A percentile compares a stretch with the other conserved stretches of the same genome.
phyloP scores from a whole-genome alignment of 2,329 filamentous ascomycete genomes.

The Neurospora crassa region DNA sequence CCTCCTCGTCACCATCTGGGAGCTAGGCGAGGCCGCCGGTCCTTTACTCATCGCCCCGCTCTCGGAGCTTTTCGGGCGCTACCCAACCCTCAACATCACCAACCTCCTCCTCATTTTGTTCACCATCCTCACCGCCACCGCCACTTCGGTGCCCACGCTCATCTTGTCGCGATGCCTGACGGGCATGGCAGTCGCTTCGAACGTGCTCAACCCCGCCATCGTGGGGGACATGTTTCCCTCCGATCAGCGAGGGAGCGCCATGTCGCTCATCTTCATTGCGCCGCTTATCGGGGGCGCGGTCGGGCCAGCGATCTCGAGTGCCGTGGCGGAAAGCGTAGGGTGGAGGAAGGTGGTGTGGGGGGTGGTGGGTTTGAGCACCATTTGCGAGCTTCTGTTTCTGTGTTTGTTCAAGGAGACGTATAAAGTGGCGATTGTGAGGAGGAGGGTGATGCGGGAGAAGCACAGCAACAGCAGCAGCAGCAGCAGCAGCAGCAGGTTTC shows the following conservation, averaged over 20 bases:
- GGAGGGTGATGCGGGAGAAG: constrained; percentile 26
- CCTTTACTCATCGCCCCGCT: constrained; percentile 52
- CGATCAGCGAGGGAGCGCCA: constrained; percentile 47
- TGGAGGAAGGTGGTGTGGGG: constrained; percentile 47
- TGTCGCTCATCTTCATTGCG: constrained; percentile 47
- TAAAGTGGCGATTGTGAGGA: constrained; percentile 42
- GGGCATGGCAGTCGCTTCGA: constrained; percentile 53
- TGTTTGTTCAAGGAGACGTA: constrained; percentile 51
- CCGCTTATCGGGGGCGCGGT: constrained; percentile 48
- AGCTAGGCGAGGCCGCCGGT: constrained; percentile 55
- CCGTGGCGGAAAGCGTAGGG: constrained; percentile 42
- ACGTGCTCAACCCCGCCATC: constrained; percentile 53
- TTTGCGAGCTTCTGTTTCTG: constrained; percentile 42
- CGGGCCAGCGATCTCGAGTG: constrained; percentile 45
- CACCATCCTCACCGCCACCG: constrained; percentile 37
- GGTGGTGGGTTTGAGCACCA: constrained; percentile 33
- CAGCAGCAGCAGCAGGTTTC: too few relatives aligned
- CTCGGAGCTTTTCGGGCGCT: constrained; percentile 50
- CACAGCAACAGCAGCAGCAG: too few relatives aligned
- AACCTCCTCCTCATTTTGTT: constrained; percentile 41
- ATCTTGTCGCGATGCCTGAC: constrained; percentile 46
- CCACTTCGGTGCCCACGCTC: constrained; percentile 35
- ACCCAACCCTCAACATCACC: constrained; percentile 42
- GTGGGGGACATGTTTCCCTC: constrained; percentile 52
- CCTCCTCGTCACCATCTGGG: constrained; percentile 61